A percentile compares a stretch with the other conserved stretches of the same genome.
Conservation (phyloP, 441 rosid genomes). For the Populus hybrid region DNA sequence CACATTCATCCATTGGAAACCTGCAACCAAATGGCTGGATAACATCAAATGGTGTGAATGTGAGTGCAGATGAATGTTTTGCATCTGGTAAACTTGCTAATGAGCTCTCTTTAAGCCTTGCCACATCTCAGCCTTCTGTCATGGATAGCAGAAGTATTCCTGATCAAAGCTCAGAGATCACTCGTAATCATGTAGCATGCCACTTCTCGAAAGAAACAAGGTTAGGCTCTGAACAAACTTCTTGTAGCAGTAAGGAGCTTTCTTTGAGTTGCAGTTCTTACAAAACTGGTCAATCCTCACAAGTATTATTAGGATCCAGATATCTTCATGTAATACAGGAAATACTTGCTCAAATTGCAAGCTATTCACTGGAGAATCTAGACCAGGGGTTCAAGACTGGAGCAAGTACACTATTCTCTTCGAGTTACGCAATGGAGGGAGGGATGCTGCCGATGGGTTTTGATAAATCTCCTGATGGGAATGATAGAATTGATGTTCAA, state of each 20-base stretch:
- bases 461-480: conserved; percentile 27
- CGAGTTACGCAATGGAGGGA: conserved; percentile 17
- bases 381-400: conserved; percentile 34
- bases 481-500: conserved; percentile 21
- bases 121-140: conserved; percentile 43
- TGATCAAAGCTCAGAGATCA: conserved; percentile 55
- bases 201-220: conserved; percentile 34
- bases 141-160: conserved; percentile 32
- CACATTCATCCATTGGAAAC: conserved; percentile 29
- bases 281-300: conserved; percentile 35
- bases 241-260: conserved; percentile 51
- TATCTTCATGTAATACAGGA: conserved; percentile 75
- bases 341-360: conserved; percentile 75
- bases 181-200: conserved; percentile 32
- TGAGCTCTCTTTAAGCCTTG: conserved; percentile 76
- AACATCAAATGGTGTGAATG: conserved; percentile 32
- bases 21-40: conserved; percentile 43
- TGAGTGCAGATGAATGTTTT: conserved; percentile 21
- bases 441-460: conserved; percentile 18
- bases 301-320: conserved; percentile 52
- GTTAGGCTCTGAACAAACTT: conserved; percentile 48
- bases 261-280: conserved; percentile 40
- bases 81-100: conserved; percentile 34
- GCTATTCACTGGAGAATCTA: conserved; percentile 58
- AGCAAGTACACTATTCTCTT: conserved; percentile 20